Conservation (phyloP, 306 rosid species). For the Canavalia ensiformis region DNA sequence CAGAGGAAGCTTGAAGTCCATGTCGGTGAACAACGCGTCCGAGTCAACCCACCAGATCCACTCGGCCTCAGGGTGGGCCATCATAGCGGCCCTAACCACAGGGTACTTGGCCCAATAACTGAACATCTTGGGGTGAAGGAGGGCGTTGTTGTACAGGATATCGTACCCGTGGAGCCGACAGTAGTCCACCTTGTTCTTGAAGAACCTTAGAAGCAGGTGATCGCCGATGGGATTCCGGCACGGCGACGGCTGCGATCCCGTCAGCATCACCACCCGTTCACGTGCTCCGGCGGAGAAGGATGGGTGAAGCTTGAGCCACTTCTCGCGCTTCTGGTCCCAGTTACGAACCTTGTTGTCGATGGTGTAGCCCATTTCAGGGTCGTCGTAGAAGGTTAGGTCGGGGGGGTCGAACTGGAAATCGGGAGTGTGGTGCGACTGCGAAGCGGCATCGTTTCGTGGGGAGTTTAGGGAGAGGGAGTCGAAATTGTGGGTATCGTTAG, state of each 20-base stretch:
- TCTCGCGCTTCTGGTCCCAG: constrained; percentile 79
- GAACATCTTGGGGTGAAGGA: constrained; percentile 74
- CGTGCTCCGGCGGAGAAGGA: constrained; percentile 53
- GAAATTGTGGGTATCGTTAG: constrained; percentile 33
- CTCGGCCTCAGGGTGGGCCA: constrained; percentile 94
- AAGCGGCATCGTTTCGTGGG: constrained; percentile 1
- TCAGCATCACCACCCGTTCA: constrained; percentile 57
- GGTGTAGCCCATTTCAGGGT: constrained; percentile 66
- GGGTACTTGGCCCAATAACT: constrained; percentile 87
- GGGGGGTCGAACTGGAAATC: constrained; percentile 56
- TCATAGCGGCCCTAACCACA: constrained; percentile 77
- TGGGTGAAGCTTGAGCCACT: constrained; percentile 73
- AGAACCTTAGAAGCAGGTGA: constrained; percentile 66
- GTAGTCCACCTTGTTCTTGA: constrained; percentile 91
- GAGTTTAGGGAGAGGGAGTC: background rate
- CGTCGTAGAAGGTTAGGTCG: constrained; percentile 71
- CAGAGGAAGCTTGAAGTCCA: constrained; percentile 80
- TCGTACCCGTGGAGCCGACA: constrained; percentile 77
- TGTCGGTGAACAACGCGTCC: constrained; percentile 87
- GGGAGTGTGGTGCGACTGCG: background rate
- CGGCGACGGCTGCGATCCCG: constrained; percentile 82
- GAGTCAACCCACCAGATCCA: constrained; percentile 99
- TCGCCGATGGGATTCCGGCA: constrained; percentile 84
- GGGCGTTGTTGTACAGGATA: constrained; percentile 73
- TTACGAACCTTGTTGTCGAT: constrained; percentile 57